Evolutionary conservation across 1,284 basidiomycete genomes (phyloP), one percentile per base, ranked within the genome.

Genomic region (Ustilago loliicola): DNA sequence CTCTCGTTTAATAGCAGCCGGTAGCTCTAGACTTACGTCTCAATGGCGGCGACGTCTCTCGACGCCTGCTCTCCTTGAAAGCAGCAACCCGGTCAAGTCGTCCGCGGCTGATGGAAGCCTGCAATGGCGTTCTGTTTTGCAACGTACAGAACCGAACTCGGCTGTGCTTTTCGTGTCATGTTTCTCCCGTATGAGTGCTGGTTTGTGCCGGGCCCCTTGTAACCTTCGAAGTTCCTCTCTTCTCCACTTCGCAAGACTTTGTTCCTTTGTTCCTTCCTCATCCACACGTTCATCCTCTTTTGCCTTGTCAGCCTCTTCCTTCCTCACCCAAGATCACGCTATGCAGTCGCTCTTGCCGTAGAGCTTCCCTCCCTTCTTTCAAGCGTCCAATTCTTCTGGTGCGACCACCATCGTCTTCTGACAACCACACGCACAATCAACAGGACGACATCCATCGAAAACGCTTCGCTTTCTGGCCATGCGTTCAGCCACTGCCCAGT

Each of bases 401-500:
- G 13, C 42, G 29, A 69, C 57, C 51, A 56, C 36, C 51, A 47
- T 23, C 50, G 11, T 30, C 50, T 51, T 51, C 50, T 29, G 15
- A 51, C 27, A 17, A 19, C 17, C 27, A 5, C 7, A 15, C 15
- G 13, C 21, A 40, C 13, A 23, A 21, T 21, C 19, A 23, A 21
- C 42, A 7, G 42, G 42, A n/a, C 21, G 42, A 21, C 42, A n/a
- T 45, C 15, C n/a, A 21, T 45, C 42, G n/a, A 7, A 23, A 7
- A 45, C 42, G 42, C 42, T 45, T n/a, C 48, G 25, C 13, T 30
- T 10, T 19, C 17, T 34, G 13, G 55, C n/a, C 30, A 73, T 73
- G 71, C 65, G 47, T 50, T 45, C 58, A 11, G 23, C 29, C 10
- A 51, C 50, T 2, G 13, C 42, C 55, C 30, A 27, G 30, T 30